phyloP scores from a whole-genome alignment of 2,329 filamentous ascomycete genomes.

The Colletotrichum cordylinicola region DNA sequence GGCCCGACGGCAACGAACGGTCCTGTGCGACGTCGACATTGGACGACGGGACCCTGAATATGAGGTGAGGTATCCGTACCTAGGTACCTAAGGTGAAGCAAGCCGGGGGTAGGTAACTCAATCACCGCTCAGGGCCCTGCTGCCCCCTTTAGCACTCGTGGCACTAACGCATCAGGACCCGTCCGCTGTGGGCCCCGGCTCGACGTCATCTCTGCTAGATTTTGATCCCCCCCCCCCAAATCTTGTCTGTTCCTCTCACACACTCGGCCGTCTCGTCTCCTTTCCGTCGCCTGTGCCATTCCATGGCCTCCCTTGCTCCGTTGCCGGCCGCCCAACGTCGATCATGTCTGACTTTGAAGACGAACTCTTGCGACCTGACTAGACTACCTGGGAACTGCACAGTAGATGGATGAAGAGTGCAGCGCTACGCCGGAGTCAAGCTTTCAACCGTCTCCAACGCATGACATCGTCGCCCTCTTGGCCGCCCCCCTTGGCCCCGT shows the following conservation, averaged over 20 bases:
- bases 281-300: background rate
- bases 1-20: background rate
- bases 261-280: background rate
- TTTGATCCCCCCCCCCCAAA: background rate
- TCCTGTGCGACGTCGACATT: background rate
- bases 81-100: too few relatives aligned
- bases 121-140: background rate
- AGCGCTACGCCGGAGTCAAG: background rate
- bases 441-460: slow-evolving; percentile 9
- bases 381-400: background rate
- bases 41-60: background rate
- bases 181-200: background rate
- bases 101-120: background rate
- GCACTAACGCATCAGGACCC: background rate
- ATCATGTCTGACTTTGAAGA: background rate
- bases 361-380: background rate
- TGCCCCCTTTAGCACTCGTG: background rate
- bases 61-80: too few relatives aligned
- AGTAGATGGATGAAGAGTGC: background rate
- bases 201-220: slow-evolving; percentile 16
- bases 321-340: background rate
- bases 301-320: background rate
- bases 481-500: slow-evolving; percentile 11
- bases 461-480: slow-evolving; percentile 16
- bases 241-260: background rate